phyloP scores from a whole-genome alignment of 2,329 filamentous ascomycete species.

The Diaporthe capsici region DNA sequence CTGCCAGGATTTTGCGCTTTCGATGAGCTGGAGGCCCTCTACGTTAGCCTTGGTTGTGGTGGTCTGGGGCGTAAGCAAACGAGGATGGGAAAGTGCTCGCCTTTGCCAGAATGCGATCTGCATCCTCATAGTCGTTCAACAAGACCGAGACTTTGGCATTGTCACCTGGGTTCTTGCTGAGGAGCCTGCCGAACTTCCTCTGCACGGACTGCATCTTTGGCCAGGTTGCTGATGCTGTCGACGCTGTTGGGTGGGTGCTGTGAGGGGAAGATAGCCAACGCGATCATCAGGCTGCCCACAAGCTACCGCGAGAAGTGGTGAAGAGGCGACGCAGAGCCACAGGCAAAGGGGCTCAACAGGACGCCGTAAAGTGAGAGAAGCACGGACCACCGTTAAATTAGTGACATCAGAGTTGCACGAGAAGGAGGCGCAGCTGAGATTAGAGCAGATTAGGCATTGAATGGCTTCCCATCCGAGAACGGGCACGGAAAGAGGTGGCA shows the following conservation, averaged over 20 bases:
- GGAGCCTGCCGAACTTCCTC: slow-evolving; percentile 80
- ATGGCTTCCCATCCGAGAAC: background rate
- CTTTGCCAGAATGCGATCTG: slow-evolving; percentile 80
- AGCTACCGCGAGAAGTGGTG: slow-evolving; percentile 11
- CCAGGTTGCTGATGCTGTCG: slow-evolving; percentile 36
- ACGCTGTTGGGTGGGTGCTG: slow-evolving; percentile 1
- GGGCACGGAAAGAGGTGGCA: slow-evolving; percentile 6
- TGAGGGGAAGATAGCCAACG: slow-evolving; percentile 2
- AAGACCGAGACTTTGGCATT: slow-evolving; percentile 82
- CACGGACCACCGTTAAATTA: slow-evolving; percentile 35
- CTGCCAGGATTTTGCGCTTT: slow-evolving; percentile 81
- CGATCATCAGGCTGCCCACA: background rate
- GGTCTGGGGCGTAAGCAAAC: background rate
- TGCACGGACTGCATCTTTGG: slow-evolving; percentile 78
- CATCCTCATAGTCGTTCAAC: slow-evolving; percentile 85
- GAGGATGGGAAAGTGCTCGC: slow-evolving; percentile 57
- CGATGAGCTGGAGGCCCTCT: slow-evolving; percentile 73
- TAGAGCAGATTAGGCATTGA: slow-evolving; percentile 21
- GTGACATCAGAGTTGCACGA: slow-evolving; percentile 25
- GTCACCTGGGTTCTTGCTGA: slow-evolving; percentile 77
- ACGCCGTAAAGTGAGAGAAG: slow-evolving; percentile 21
- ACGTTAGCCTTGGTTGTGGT: background rate
- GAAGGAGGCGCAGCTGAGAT: slow-evolving; percentile 15
- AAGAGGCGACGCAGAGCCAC: background rate
- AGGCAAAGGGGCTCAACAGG: slow-evolving; percentile 28